These are phyloP conservation scores for Xylaria sp. DNA, from an alignment of 2,329 filamentous ascomycete species.

Conservation along the genomic window DNA sequence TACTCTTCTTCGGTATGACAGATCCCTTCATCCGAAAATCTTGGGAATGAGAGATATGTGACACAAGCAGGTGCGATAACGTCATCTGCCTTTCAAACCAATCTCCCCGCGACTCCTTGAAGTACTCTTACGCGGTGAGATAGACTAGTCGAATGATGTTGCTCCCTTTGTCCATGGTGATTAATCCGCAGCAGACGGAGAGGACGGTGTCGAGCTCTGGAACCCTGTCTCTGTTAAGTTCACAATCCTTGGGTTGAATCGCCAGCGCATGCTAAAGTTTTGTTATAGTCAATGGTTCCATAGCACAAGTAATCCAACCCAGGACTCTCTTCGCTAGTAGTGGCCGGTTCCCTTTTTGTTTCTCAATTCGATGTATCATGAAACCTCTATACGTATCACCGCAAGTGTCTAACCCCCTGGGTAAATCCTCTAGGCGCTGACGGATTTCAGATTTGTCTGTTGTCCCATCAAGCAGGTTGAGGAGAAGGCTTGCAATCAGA, in stretches of 20 bases:
- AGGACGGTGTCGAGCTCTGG: not conserved
- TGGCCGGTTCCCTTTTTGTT: not conserved
- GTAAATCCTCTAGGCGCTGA: not conserved
- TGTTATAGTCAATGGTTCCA: not conserved
- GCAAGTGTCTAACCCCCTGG: not conserved
- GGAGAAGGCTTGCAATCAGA: not conserved
- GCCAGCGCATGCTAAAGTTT: not conserved
- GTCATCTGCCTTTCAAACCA: not conserved
- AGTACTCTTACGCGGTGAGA: not conserved
- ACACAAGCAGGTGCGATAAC: not conserved
- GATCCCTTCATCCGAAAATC: not conserved
- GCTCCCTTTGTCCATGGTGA: not conserved
- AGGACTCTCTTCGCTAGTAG: not conserved
- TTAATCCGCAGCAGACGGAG: not conserved
- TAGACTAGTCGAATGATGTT: not conserved
- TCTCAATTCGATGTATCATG: not conserved
- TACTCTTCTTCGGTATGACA: not conserved
- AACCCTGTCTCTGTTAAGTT: not conserved
- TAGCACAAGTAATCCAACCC: not conserved
- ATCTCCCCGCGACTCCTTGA: not conserved
- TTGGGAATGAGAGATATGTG: not conserved
- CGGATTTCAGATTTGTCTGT: not conserved
- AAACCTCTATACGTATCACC: not conserved
- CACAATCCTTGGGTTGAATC: not conserved
- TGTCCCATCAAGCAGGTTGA: not conserved